Percentiles rank a stretch among this genome's conserved stretches.
Conservation (phyloP, 495 filamentous ascomycete genomes). For the Aspergillus taichungensis region DNA sequence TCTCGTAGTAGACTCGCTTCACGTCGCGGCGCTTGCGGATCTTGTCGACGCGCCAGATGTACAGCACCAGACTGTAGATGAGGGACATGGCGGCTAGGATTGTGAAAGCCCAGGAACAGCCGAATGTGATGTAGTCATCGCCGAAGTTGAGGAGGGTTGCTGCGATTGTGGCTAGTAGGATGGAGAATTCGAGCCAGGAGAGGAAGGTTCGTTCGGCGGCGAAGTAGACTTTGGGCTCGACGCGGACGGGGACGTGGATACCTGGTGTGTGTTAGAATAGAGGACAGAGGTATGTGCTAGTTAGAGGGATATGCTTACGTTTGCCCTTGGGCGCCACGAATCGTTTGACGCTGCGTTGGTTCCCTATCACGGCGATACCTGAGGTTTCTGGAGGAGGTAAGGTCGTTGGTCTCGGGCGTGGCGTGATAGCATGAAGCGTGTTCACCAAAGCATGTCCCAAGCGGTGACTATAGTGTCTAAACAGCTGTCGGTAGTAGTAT, state of each 20-base stretch:
- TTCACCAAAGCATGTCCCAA: constrained; percentile 31
- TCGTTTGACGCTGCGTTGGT: constrained; percentile 47
- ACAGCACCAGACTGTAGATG: constrained; percentile 70
- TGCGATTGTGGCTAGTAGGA: constrained; percentile 87
- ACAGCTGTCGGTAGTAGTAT: constrained; percentile 53
- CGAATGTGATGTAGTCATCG: constrained; percentile 44
- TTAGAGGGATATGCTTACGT: constrained; percentile 35
- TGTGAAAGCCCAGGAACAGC: constrained; percentile 70
- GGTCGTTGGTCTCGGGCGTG: constrained; percentile 50
- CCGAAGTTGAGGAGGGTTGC: constrained; percentile 89
- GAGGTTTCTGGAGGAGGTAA: constrained; percentile 44
- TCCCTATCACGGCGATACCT: constrained; percentile 41
- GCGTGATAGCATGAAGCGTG: constrained; percentile 44
- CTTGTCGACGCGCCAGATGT: constrained; percentile 76
- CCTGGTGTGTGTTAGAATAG: constrained; percentile 25
- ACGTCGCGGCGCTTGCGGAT: constrained; percentile 75
- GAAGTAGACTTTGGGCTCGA: constrained; percentile 97
- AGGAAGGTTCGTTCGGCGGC: constrained; percentile 94
- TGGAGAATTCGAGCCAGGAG: constrained; percentile 94
- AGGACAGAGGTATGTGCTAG: background rate
- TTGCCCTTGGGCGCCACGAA: constrained; percentile 90
- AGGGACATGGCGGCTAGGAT: constrained; percentile 65
- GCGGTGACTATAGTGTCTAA: constrained; percentile 36
- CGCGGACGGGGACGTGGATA: constrained; percentile 90
- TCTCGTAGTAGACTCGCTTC: constrained; percentile 72